phyloP scores from a whole-genome alignment of 108 stramenopile genomes.

The Pelagomonas calceolata region DNA sequence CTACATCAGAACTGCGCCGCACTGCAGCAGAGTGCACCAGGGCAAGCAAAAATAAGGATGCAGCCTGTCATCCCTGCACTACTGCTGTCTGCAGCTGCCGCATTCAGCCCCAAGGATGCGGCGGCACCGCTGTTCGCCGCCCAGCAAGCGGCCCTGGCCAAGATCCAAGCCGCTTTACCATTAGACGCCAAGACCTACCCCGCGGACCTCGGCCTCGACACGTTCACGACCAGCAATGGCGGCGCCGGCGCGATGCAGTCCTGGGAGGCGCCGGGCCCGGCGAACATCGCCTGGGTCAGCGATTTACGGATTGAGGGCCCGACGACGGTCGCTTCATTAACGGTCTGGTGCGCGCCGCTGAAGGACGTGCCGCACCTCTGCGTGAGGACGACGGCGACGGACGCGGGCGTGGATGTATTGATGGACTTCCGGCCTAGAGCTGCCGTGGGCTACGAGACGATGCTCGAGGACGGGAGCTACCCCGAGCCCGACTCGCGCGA shows the following conservation, averaged over 20 bases:
- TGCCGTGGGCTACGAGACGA: constrained; percentile 60
- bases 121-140: too few relatives aligned
- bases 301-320: constrained; percentile 26
- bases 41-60: too few relatives aligned
- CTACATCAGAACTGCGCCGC: too few relatives aligned
- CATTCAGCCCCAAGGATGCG: too few relatives aligned
- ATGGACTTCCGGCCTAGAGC: constrained; percentile 62
- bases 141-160: too few relatives aligned
- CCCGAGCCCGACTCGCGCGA: constrained; percentile 66
- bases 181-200: too few relatives aligned
- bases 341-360: constrained; percentile 65
- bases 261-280: constrained; percentile 57
- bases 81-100: too few relatives aligned
- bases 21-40: too few relatives aligned
- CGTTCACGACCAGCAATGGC: not conserved
- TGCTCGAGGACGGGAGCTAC: constrained; percentile 47
- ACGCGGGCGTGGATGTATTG: constrained; percentile 27
- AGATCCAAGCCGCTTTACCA: too few relatives aligned
- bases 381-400: constrained; percentile 33
- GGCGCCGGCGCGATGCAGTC: constrained; percentile 39
- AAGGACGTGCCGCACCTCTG: constrained; percentile 62
- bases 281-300: constrained; percentile 64
- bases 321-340: constrained; percentile 37
- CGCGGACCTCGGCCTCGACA: too few relatives aligned
- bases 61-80: too few relatives aligned